Evolutionary conservation across 2,329 filamentous ascomycete genomes (phyloP).

Genomic region (Penicillium glabrum): DNA sequence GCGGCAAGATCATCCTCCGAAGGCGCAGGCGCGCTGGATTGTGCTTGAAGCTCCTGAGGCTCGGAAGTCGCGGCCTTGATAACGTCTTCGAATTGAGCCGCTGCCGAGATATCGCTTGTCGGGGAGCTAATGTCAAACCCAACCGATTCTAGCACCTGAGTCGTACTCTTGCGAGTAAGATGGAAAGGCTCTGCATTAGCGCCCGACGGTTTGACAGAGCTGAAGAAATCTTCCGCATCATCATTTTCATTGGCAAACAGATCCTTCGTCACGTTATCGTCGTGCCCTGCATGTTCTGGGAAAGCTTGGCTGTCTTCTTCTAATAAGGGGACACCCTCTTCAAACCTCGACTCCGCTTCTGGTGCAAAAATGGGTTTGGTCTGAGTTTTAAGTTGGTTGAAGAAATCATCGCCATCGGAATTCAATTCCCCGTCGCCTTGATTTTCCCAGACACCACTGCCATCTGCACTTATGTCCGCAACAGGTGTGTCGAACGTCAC

Average conservation of each 20-base stretch:
- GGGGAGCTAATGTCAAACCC: slow-evolving; percentile 35
- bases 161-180: slow-evolving; percentile 44
- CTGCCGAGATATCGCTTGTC: slow-evolving; percentile 29
- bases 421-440: slow-evolving; percentile 50
- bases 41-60: slow-evolving; percentile 6
- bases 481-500: slow-evolving; percentile 6
- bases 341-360: slow-evolving; percentile 60
- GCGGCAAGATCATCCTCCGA: slow-evolving; percentile 67
- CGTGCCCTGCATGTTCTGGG: slow-evolving; percentile 25
- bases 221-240: slow-evolving; percentile 41
- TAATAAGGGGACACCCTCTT: slow-evolving; percentile 66
- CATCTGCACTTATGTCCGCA: slow-evolving; percentile 11
- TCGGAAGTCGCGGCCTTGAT: slow-evolving; percentile 22
- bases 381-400: slow-evolving; percentile 50
- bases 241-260: slow-evolving; percentile 41
- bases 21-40: slow-evolving; percentile 18
- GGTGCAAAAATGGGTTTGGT: slow-evolving; percentile 40
- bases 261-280: slow-evolving; percentile 25
- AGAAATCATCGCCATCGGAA: slow-evolving; percentile 59
- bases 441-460: slow-evolving; percentile 45
- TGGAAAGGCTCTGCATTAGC: slow-evolving; percentile 17
- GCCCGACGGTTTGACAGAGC: slow-evolving; percentile 19
- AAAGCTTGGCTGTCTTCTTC: slow-evolving; percentile 42
- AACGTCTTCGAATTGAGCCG: slow-evolving; percentile 26
- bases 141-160: slow-evolving; percentile 34